Evolutionary conservation across 805 yeast species (phyloP).

Genomic region (Sugiyamaella mastotermitis): DNA sequence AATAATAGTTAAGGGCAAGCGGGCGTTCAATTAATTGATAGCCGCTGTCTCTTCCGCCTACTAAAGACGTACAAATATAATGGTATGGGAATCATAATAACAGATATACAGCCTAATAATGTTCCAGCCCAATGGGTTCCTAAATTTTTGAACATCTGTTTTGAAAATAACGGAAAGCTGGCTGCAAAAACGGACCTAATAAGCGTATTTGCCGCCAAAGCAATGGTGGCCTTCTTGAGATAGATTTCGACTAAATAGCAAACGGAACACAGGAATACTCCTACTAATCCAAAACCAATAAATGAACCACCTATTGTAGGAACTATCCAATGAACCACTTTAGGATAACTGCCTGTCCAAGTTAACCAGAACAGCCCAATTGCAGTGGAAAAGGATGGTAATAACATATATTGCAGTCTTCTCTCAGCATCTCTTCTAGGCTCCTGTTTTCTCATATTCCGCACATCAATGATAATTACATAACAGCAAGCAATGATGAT

Average conservation of each 20-base stretch:
- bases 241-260: constrained; percentile 71
- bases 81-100: constrained; percentile 59
- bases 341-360: constrained; percentile 77
- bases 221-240: constrained; percentile 68
- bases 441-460: constrained; percentile 43
- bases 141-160: constrained; percentile 61
- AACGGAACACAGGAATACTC: constrained; percentile 61
- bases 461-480: constrained; percentile 48
- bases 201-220: constrained; percentile 66
- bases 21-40: too few species aligned
- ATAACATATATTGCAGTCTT: constrained; percentile 68
- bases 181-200: constrained; percentile 64
- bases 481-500: constrained; percentile 52
- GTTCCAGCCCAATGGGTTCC: constrained; percentile 77
- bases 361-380: constrained; percentile 79
- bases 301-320: constrained; percentile 61
- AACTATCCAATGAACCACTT: constrained; percentile 69
- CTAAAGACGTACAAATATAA: too few species aligned
- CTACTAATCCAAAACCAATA: constrained; percentile 61
- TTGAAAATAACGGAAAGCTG: constrained; percentile 65
- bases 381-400: constrained; percentile 64
- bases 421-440: constrained; percentile 72
- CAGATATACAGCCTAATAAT: constrained; percentile 54
- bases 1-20: too few species aligned
- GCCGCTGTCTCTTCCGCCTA: too few species aligned